Conservation (phyloP, 2,329 filamentous ascomycete genomes). For the Furcasterigmium sp. region DNA sequence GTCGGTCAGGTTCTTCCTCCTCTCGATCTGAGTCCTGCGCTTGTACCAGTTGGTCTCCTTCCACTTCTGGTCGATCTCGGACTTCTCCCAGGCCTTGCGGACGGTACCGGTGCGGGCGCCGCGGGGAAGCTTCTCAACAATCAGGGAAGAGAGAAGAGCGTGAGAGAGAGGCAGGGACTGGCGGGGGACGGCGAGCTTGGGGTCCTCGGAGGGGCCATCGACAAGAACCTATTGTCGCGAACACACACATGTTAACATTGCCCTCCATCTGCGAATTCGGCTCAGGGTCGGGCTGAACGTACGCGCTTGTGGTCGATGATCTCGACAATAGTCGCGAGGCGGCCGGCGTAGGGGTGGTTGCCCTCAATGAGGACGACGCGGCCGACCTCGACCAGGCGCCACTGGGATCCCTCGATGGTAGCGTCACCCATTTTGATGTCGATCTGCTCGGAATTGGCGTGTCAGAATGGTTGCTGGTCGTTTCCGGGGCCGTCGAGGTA, state of each 20-base stretch:
- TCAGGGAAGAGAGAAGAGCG: constrained; percentile 83
- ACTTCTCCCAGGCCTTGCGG: constrained; percentile 85
- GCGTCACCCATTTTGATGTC: constrained; percentile 74
- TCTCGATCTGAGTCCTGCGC: constrained; percentile 79
- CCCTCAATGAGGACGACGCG: constrained; percentile 87
- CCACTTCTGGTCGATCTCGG: constrained; percentile 91
- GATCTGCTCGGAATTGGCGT: constrained; percentile 36
- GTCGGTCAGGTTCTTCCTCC: constrained; percentile 89
- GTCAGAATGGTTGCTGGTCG: constrained; percentile 15
- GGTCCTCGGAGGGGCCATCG: constrained; percentile 84
- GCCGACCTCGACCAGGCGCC: constrained; percentile 98
- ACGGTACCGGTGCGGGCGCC: constrained; percentile 77
- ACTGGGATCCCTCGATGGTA: constrained; percentile 75
- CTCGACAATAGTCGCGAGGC: constrained; percentile 92
- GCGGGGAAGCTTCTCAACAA: constrained; percentile 80
- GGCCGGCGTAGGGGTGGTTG: constrained; percentile 73
- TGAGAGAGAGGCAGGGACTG: constrained; percentile 79
- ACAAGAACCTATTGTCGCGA: constrained; percentile 70
- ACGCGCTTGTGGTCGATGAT: constrained; percentile 99
- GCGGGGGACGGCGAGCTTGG: constrained; percentile 76
- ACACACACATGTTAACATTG: constrained; percentile 13
- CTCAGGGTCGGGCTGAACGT: constrained; percentile 45
- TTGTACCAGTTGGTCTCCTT: constrained; percentile 88
- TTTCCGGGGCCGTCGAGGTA: background rate
- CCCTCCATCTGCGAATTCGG: constrained; percentile 6